Evolutionary conservation across 257 asterid species (phyloP), one percentile per base, ranked within the genome.

Genomic region (Cordia subcordata): DNA sequence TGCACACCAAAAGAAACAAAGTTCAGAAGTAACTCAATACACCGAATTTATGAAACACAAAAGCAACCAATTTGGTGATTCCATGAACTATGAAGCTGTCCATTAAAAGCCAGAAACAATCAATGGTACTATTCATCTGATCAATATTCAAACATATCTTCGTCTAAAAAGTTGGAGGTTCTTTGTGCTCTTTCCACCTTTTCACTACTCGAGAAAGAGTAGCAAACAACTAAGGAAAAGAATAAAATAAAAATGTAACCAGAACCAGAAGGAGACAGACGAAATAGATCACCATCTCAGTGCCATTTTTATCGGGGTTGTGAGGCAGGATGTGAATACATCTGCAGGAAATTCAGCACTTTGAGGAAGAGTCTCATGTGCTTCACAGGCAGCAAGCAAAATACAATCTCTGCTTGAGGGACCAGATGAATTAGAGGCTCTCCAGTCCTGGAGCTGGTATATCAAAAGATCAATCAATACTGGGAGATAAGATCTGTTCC

Each of bases 231-330:
- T 15, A 14, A 33, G 11, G 1, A 5, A 3, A 38, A 53, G 0
- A 11, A 13, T 4, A 13, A 14, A 14, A 49, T 49, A 23, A 62
- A 39, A 59, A 49, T 47, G 54, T 60, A 45, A 66, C 65, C 42
- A 49, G 55, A 49, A 16, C 58, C 39, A 64, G 65, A 53, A 47
- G 49, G 55, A 27, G 57, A 11, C 46, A 27, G 62, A 56, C 17
- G 0, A 55, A 27, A 37, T 27, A 55, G 13, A 38, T 76, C 74
- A 82, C 96, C 95, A 85, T 85, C 92, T 75, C 69, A 86, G 69
- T 44, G 95, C 95, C 95, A 86, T 86, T 79, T 86, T 86, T 64
- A 86, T 83, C 57, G 95, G 95, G 16, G 95, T 86, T 14, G 92
- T 86, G 70, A 83, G 95, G 80, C 96, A 87, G 62, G 94, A 82